These are phyloP conservation scores for Ustilago xerochloae DNA, from an alignment of 1,284 basidiomycete species.

Conservation along the genomic window DNA sequence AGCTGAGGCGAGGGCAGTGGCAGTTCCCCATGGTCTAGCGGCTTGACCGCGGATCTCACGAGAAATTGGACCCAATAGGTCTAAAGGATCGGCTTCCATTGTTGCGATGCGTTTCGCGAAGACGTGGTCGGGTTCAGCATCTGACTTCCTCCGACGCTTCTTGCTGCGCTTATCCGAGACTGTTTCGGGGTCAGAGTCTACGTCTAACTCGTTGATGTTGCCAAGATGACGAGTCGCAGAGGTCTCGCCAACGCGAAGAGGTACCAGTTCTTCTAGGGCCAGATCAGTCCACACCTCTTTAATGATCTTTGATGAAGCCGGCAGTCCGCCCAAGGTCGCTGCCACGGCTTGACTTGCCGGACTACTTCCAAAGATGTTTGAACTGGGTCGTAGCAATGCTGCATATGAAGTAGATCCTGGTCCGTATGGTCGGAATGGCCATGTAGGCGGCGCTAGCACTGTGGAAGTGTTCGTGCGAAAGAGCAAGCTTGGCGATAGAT, in stretches of 20 bases:
- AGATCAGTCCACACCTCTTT: conserved; percentile 58
- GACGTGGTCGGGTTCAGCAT: conserved; percentile 18
- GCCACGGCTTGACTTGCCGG: conserved; percentile 41
- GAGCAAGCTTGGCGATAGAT: conserved; percentile 29
- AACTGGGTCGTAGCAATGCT: conserved; percentile 44
- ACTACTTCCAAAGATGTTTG: conserved; percentile 37
- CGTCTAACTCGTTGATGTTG: background rate
- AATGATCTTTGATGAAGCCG: conserved; percentile 20
- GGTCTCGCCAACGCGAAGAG: conserved; percentile 22
- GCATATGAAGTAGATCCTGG: conserved; percentile 52
- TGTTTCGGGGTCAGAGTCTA: background rate
- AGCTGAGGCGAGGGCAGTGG: background rate
- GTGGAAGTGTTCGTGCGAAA: conserved; percentile 33
- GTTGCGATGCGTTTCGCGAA: conserved; percentile 26
- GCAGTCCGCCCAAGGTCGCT: conserved; percentile 36
- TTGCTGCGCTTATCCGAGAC: background rate
- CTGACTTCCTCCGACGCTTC: conserved; percentile 20
- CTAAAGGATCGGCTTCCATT: conserved; percentile 40
- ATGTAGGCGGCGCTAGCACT: conserved; percentile 36
- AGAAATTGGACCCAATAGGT: conserved; percentile 32
- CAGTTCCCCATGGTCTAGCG: conserved; percentile 23
- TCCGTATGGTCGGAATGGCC: conserved; percentile 55
- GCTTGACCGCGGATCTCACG: conserved; percentile 46
- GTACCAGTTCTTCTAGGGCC: conserved; percentile 55
- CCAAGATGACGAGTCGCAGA: conserved; percentile 29